Evolutionary conservation across 2,329 filamentous ascomycete species (phyloP), one percentile per base, ranked within the genome.

Genomic region (Colletotrichum eleusines): DNA sequence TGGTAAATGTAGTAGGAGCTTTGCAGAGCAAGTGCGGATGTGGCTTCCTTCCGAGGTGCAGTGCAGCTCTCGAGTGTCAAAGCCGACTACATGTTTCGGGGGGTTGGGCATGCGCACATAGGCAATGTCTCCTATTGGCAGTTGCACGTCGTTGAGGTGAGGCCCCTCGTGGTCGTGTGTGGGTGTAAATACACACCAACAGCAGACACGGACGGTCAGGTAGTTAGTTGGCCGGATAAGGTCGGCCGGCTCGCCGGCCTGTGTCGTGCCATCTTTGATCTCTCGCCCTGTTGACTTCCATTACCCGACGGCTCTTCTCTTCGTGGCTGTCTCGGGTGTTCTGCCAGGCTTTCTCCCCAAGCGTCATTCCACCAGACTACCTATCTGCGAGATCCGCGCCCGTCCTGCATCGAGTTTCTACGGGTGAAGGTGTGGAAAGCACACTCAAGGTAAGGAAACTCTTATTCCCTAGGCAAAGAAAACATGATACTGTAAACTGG

Each of bases 1-100:
- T n/a, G 51, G 44, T 46, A 59, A 20, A 35, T 59, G 68, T 59
- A 69, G 44, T 7, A 31, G n/a, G 58, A n/a, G 44, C 20, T 46
- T 9, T 61, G 40, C 57, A 48, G 44, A 26, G 16, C 55, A 42
- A 40, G 38, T 40, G 38, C 53, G 58, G 69, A 46, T 71, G 69
- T 65, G 59, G 69, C 65, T 63, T 69, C 69, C 64, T 58, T 71
- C 59, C 44, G 14, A 60, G 31, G 63, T 57, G 48, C 50, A 31
- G 48, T 38, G 33, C n/a, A 55, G 31, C 53, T 38, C 8, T 38
- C 8, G 53, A 38, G 33, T 38, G 20, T 55, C 31, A 38, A 55
- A 26, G 33, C 54, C n/a, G 35, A 57, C 12, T 57, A 18, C n/a
- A 28, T 55, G 50, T 46, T 54, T 23, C 53, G 20, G 20, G 18